Evolutionary conservation across 352 stramenopile species (phyloP), one percentile per base, ranked within the genome.

Genomic region (Pythium dissotocum): DNA sequence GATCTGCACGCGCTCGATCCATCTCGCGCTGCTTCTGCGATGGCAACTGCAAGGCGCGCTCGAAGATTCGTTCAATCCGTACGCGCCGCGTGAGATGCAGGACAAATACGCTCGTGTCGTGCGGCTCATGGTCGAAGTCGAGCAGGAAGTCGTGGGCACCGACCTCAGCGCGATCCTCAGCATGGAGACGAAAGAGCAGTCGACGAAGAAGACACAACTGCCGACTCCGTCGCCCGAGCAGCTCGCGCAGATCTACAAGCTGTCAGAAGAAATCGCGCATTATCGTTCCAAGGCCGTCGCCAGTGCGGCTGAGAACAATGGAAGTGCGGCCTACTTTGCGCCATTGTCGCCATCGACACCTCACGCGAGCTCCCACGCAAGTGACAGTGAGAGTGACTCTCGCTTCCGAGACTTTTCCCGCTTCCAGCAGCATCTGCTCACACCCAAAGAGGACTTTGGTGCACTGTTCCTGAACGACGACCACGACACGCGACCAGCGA

Each of bases 31-130:
- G 54, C 72, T 95, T 24, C 80, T 97, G 52, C 81, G 85, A 61
- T 97, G 88, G 89, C 85, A 94, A 60, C 65, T 96, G n/a, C 87
- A 95, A 78, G 88, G 86, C 3, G 86, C 87, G 18, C 70, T 97
- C 4, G 88, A 95, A 71, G 88, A 97, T 59, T 88, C 88, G 1
- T 85, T 93, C 57, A 88, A 97, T 58, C 40, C 69, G 28, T 85
- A 90, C 57, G 84, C 90, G 8, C 82, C 82, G 7, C 88, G 90
- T 46, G 79, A 93, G 0, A 94, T 93, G 80, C 87, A 95, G 59
- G 86, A 95, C 69, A 93, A 94, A 67, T 96, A 93, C 52, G 76
- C 88, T 21, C 83, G 87, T 30, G 87, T 96, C 16, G 85, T 95
- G 32, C 82, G 87, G 0, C 68, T 95, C 16, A 92, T 96, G 81